These are phyloP conservation scores for Aphanomyces stellatus DNA, from an alignment of 352 stramenopile genomes.

Conservation along the genomic window DNA sequence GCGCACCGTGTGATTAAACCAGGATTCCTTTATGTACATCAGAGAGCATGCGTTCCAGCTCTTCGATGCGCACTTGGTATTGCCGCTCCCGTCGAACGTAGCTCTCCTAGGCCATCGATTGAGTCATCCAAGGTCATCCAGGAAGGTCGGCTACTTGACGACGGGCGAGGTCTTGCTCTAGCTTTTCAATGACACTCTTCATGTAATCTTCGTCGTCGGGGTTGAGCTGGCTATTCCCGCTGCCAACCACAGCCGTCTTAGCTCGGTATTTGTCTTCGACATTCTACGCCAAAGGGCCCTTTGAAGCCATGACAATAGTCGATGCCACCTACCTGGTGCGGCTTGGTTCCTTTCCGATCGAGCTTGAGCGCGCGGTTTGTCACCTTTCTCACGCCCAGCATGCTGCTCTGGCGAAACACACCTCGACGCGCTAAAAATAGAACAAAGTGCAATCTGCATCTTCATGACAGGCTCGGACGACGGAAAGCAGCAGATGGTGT, in stretches of 20 bases:
- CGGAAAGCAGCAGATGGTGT: too few species aligned
- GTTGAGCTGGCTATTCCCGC: neutral
- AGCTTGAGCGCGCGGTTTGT: neutral
- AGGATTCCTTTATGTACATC: conserved; percentile 19
- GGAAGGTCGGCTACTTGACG: conserved; percentile 31
- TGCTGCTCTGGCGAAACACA: too few species aligned
- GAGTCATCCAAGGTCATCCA: neutral
- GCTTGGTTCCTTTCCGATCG: conserved; percentile 1
- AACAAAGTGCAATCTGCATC: too few species aligned
- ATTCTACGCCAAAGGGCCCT: too few species aligned
- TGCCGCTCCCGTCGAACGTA: conserved; percentile 82
- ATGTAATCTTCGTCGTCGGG: conserved; percentile 20
- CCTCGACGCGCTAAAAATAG: conserved; percentile 14
- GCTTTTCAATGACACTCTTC: conserved; percentile 42
- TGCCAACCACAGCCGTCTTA: neutral
- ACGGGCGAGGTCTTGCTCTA: conserved; percentile 51
- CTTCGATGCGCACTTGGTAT: conserved; percentile 79
- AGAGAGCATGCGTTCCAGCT: conserved; percentile 60
- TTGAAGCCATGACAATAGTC: too few species aligned
- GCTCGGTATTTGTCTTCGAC: conserved; percentile 16
- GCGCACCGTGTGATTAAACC: neutral
- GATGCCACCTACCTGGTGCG: conserved; percentile 1
- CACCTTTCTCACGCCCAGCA: neutral
- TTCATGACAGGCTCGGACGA: too few species aligned
- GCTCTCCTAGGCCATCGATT: conserved; percentile 39